A percentile compares a stretch with the other conserved stretches of the same genome.
phyloP scores from a whole-genome alignment of 495 filamentous ascomycete species.

The Thozetella sp. region DNA sequence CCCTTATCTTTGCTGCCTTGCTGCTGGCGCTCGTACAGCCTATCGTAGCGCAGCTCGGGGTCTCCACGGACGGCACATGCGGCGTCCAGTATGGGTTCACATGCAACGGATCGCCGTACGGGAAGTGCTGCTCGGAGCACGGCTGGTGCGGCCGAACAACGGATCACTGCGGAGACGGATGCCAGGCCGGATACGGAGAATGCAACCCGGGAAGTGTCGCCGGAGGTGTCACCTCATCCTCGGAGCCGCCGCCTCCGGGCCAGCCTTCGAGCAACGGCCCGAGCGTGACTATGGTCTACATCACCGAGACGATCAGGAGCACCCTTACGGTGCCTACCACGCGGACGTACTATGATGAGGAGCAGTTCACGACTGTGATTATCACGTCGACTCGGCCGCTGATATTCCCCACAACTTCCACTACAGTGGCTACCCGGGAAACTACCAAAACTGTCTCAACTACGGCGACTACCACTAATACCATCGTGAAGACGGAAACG shows the following conservation, averaged over 20 bases:
- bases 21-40: slow-evolving; percentile 3
- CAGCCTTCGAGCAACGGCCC: neutral
- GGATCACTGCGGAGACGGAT: slow-evolving; percentile 35
- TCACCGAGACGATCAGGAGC: slow-evolving; percentile 10
- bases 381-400: slow-evolving; percentile 10
- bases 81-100: slow-evolving; percentile 8
- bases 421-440: slow-evolving; percentile 7
- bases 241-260: neutral
- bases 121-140: slow-evolving; percentile 27
- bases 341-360: neutral
- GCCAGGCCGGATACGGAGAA: slow-evolving; percentile 28
- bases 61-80: slow-evolving; percentile 15
- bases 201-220: slow-evolving; percentile 14
- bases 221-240: neutral
- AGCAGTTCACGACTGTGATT: slow-evolving; percentile 5
- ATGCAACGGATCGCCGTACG: slow-evolving; percentile 13
- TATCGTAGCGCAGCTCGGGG: slow-evolving; percentile 9
- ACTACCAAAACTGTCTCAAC: slow-evolving; percentile 2
- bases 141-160: slow-evolving; percentile 28
- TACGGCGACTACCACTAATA: slow-evolving; percentile 6
- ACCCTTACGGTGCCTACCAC: slow-evolving; percentile 4
- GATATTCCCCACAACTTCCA: slow-evolving; percentile 9
- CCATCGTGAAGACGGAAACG: slow-evolving; percentile 7
- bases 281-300: slow-evolving; percentile 5
- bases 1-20: neutral